These are phyloP conservation scores for Eutrema japonicum DNA, from an alignment of 345 rosid genomes.

Conservation along the genomic window DNA sequence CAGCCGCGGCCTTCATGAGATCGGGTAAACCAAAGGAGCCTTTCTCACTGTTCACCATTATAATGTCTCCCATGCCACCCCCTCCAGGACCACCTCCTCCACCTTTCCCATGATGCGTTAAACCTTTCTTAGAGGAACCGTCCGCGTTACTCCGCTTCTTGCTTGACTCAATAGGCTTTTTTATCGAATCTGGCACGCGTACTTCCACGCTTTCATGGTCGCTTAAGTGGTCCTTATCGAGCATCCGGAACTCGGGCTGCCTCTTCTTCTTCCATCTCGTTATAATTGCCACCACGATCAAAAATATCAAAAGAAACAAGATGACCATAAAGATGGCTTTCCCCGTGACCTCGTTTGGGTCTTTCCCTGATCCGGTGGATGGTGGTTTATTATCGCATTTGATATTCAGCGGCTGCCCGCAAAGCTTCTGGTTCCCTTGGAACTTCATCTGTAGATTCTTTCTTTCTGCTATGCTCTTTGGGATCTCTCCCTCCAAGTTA, in stretches of 20 bases:
- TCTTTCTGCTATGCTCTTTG: constrained; percentile 45
- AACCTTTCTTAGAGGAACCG: constrained; percentile 42
- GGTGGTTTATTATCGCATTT: constrained; percentile 8
- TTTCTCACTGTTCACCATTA: constrained; percentile 70
- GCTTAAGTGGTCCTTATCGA: constrained; percentile 61
- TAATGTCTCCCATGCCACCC: constrained; percentile 49
- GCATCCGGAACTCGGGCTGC: constrained; percentile 54
- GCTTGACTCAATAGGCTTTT: constrained; percentile 40
- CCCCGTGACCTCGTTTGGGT: not conserved
- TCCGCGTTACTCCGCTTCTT: constrained; percentile 36
- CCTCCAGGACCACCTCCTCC: constrained; percentile 41
- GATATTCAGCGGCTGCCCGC: constrained; percentile 55
- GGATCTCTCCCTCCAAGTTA: constrained; percentile 70
- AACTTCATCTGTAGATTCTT: constrained; percentile 49
- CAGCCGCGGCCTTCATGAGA: constrained; percentile 94
- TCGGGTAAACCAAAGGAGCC: constrained; percentile 70
- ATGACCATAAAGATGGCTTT: constrained; percentile 34
- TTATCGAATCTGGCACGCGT: constrained; percentile 45
- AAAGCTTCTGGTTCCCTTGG: constrained; percentile 54
- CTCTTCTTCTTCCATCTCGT: constrained; percentile 31
- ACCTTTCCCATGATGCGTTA: constrained; percentile 41
- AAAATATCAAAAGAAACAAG: constrained; percentile 41
- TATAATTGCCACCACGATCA: constrained; percentile 34
- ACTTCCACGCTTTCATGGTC: constrained; percentile 49
- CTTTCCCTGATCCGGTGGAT: not conserved